phyloP scores from a whole-genome alignment of 495 filamentous ascomycete species.

The Lophium mytilinum region DNA sequence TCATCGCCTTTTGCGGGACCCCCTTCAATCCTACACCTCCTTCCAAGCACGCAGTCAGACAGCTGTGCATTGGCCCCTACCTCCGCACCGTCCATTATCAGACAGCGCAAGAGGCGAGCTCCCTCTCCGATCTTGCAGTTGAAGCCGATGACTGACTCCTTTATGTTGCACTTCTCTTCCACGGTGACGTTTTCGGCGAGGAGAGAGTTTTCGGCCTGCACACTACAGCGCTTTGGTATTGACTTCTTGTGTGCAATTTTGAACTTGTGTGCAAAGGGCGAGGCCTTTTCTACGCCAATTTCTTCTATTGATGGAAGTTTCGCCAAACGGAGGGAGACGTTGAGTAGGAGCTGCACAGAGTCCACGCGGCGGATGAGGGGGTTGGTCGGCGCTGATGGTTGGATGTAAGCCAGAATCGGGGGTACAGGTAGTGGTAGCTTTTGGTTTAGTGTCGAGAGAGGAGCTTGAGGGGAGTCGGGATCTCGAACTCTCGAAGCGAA shows the following conservation, averaged over 20 bases:
- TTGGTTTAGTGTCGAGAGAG: neutral
- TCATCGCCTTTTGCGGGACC: constrained; percentile 47
- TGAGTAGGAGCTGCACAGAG: constrained; percentile 69
- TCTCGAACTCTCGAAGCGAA: constrained; percentile 40
- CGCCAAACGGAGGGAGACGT: constrained; percentile 76
- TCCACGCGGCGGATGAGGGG: constrained; percentile 81
- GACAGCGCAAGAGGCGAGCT: constrained; percentile 68
- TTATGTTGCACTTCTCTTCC: constrained; percentile 74
- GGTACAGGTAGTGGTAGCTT: constrained; percentile 42
- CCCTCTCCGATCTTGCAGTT: constrained; percentile 75
- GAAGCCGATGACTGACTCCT: constrained; percentile 77
- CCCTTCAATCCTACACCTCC: constrained; percentile 64
- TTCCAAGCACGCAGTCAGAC: constrained; percentile 75
- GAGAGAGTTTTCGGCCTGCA: constrained; percentile 66
- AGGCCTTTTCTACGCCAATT: constrained; percentile 41
- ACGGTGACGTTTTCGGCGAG: constrained; percentile 81
- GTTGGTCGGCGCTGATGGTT: constrained; percentile 40
- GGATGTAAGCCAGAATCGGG: constrained; percentile 70
- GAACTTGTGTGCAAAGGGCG: constrained; percentile 61
- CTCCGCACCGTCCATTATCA: constrained; percentile 84
- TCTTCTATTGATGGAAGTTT: constrained; percentile 65
- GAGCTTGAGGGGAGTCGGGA: constrained; percentile 9
- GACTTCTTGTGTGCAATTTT: constrained; percentile 76
- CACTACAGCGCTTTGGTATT: constrained; percentile 65
- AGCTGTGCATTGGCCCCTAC: constrained; percentile 69